Base-by-base conservation (phyloP, 805 yeast genomes). In the Ogataea ramenticola region DNA sequence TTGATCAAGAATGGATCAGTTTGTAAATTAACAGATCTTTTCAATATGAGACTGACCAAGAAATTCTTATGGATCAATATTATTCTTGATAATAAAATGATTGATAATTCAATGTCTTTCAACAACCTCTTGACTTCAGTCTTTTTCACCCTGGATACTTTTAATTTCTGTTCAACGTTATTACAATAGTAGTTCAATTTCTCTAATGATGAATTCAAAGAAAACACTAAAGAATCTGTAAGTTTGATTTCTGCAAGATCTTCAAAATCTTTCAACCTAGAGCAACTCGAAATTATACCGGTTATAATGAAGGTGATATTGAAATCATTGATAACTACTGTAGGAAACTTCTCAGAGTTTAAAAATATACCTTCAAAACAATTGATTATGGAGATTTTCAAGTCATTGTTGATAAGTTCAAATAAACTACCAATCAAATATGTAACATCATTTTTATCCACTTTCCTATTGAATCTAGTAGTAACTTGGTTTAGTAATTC, bases 11-110 rank as follows among this genome's bases (percentile, higher is more conserved):
- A 75, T 10, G 54, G 63, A 44, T 75, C 75, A 36, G 72, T 64
- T 42, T 71, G 64, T 24, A 61, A 56, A 58, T 56, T 69, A 47
- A 53, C 50, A 45, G 71, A 52, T 56, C 73, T 58, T 40, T 68
- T 70, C 41, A 66, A 46, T 1, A 78, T 65, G n/a, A 73, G 56
- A 7, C 68, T 64, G 16, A 74, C 74, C 33, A 81, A 59, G 17
- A 74, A 68, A 3, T 62, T 57, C 52, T 76, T 77, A 56, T 80
- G 86, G 40, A 80, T 74, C 39, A 79, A 68, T n/a, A 80, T 61
- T 15, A 80, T 74, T 45, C 79, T 66, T 46, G 80, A 63, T 46
- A 76, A 68, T 24, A 78, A 64, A 8, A 75, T 68, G 6, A 79
- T 66, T 0, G 77, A 49, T 49, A 43, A 43, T 39, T 59, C 61